A percentile compares a stretch with the other conserved stretches of the same genome.
phyloP scores from a whole-genome alignment of 2,329 filamentous ascomycete genomes.

The Monilinia laxa region DNA sequence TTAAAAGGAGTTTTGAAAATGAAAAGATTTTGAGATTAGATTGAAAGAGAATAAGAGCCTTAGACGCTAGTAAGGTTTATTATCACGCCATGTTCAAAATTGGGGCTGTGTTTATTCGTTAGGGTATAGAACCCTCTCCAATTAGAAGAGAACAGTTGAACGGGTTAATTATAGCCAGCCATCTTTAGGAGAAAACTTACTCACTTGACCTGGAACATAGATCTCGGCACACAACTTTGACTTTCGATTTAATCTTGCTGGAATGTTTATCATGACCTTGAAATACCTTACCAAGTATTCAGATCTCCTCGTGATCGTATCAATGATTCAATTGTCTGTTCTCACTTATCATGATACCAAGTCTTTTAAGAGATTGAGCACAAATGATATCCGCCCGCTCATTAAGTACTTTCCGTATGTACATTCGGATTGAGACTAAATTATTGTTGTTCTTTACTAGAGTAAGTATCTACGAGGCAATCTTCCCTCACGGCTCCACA shows the following conservation, averaged over 20 bases:
- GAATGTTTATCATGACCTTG: background rate
- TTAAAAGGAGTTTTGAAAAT: background rate
- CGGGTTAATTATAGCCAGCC: too few species aligned
- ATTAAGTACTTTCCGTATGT: background rate
- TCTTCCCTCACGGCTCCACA: background rate
- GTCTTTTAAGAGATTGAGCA: background rate
- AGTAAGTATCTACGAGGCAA: background rate
- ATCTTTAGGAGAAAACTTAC: background rate
- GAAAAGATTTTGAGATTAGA: background rate
- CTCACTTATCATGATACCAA: too few species aligned
- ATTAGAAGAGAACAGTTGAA: background rate
- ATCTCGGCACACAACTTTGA: background rate
- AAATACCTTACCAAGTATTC: background rate
- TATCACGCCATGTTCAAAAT: background rate
- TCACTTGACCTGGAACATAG: background rate
- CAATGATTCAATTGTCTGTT: background rate
- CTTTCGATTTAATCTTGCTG: background rate
- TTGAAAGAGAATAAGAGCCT: background rate
- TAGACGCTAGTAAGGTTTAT: background rate
- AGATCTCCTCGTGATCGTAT: background rate
- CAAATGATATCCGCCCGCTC: background rate
- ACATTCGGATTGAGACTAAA: background rate
- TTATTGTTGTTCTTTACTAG: rapidly evolving
- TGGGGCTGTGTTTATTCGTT: background rate
- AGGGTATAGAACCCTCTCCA: background rate